phyloP scores from a whole-genome alignment of 352 stramenopile genomes.

The Paralagenidium karlingii region DNA sequence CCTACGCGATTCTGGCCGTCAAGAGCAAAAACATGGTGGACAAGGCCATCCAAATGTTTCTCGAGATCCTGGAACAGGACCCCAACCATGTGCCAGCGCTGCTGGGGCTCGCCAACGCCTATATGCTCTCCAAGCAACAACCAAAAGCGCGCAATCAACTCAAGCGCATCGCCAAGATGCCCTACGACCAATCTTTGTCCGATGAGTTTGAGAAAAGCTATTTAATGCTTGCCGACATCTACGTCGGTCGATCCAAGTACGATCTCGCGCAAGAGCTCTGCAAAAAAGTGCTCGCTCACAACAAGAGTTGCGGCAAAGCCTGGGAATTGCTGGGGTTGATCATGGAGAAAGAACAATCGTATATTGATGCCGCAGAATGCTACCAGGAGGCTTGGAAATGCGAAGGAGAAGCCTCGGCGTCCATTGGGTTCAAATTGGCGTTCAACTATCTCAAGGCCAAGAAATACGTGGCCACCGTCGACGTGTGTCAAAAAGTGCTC shows the following conservation, averaged over 20 bases:
- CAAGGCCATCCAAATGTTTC: conserved; percentile 82
- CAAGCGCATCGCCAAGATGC: conserved; percentile 92
- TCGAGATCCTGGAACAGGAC: conserved; percentile 83
- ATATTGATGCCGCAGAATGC: conserved; percentile 86
- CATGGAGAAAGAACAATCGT: conserved; percentile 91
- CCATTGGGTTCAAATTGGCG: conserved; percentile 89
- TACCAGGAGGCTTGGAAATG: conserved; percentile 86
- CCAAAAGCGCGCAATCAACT: conserved; percentile 90
- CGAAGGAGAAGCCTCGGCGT: conserved; percentile 72
- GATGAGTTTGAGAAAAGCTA: conserved; percentile 92
- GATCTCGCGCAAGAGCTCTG: conserved; percentile 89
- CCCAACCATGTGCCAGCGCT: conserved; percentile 85
- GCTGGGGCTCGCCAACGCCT: conserved; percentile 78
- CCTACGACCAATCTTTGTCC: conserved; percentile 71
- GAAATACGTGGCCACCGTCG: conserved; percentile 82
- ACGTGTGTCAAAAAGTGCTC: conserved; percentile 90
- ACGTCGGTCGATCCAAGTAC: conserved; percentile 86
- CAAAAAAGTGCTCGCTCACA: conserved; percentile 87
- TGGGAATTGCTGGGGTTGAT: conserved; percentile 91
- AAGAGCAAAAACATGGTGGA: conserved; percentile 78
- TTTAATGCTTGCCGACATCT: conserved; percentile 89
- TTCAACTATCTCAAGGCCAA: conserved; percentile 95
- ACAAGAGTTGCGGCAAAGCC: conserved; percentile 85
- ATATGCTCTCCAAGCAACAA: conserved; percentile 89
- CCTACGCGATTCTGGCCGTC: conserved; percentile 72